A percentile compares a stretch with the other conserved stretches of the same genome.
These are phyloP conservation scores for Neurospora cerealis DNA, from an alignment of 495 filamentous ascomycete genomes.

Conservation along the genomic window DNA sequence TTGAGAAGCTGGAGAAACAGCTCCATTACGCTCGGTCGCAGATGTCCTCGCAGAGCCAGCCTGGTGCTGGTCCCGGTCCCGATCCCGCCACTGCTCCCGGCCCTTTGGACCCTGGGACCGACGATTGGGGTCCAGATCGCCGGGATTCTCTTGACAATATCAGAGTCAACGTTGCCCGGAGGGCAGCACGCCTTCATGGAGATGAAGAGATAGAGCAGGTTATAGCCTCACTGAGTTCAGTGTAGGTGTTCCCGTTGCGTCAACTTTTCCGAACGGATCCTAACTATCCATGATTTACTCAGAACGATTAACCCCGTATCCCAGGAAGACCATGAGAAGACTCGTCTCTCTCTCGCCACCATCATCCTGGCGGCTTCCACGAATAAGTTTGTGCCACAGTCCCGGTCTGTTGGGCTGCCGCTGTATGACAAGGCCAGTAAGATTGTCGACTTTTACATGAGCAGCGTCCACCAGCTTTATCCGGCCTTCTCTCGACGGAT, in stretches of 20 bases:
- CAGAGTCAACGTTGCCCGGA: slow-evolving; percentile 47
- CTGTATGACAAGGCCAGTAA: slow-evolving; percentile 50
- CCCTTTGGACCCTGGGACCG: not conserved
- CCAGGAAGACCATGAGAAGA: not conserved
- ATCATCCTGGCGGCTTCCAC: slow-evolving; percentile 66
- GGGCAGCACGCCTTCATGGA: slow-evolving; percentile 31
- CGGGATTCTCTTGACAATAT: slow-evolving; percentile 51
- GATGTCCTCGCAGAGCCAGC: slow-evolving; percentile 34
- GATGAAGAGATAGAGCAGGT: not conserved
- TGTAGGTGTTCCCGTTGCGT: not conserved
- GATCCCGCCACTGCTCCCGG: slow-evolving; percentile 30
- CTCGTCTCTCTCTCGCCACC: not conserved
- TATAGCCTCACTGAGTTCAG: not conserved
- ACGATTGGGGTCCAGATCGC: slow-evolving; percentile 24
- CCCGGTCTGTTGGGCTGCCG: slow-evolving; percentile 49
- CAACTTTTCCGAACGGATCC: not conserved
- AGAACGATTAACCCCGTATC: not conserved
- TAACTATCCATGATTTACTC: not conserved
- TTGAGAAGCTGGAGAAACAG: slow-evolving; percentile 73
- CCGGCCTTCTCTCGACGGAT: slow-evolving; percentile 69
- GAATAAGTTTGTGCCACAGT: slow-evolving; percentile 51
- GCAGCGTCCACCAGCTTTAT: slow-evolving; percentile 66
- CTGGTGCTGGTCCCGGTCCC: slow-evolving; percentile 31
- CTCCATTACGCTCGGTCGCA: slow-evolving; percentile 50
- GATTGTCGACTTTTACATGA: slow-evolving; percentile 72